These are phyloP conservation scores for Coniochaeta hoffmannii DNA, from an alignment of 2,329 filamentous ascomycete genomes.

Conservation along the genomic window DNA sequence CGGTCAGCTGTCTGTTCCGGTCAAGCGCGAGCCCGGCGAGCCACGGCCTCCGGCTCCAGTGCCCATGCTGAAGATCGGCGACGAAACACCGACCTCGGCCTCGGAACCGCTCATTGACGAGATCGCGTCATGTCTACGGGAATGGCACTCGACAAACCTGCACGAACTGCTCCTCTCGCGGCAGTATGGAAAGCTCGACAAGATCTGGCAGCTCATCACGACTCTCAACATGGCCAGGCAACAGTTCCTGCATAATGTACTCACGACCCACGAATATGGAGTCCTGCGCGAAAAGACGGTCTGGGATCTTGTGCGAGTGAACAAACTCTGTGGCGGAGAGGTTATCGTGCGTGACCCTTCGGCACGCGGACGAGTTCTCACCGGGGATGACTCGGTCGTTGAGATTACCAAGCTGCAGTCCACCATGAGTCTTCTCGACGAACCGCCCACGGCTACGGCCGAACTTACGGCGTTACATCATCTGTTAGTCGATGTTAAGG, in stretches of 20 bases:
- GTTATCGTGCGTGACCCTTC: slow-evolving; percentile 89
- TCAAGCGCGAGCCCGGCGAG: slow-evolving; percentile 55
- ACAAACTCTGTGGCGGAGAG: slow-evolving; percentile 88
- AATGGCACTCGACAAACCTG: slow-evolving; percentile 97
- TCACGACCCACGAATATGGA: slow-evolving; percentile 80
- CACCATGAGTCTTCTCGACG: slow-evolving; percentile 87
- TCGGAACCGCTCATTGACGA: slow-evolving; percentile 93
- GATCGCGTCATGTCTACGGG: slow-evolving; percentile 89
- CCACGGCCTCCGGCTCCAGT: slow-evolving; percentile 85
- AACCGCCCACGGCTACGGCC: slow-evolving; percentile 60
- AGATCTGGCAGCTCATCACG: slow-evolving; percentile 71
- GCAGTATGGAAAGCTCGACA: slow-evolving; percentile 74
- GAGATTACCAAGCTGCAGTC: slow-evolving; percentile 88
- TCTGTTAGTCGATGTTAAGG: slow-evolving; percentile 74
- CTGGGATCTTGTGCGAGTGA: slow-evolving; percentile 90
- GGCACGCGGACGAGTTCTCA: slow-evolving; percentile 77
- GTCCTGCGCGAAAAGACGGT: slow-evolving; percentile 79
- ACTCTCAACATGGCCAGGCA: slow-evolving; percentile 79
- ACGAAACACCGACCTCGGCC: slow-evolving; percentile 85
- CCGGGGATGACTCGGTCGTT: slow-evolving; percentile 86
- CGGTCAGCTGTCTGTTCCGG: slow-evolving; percentile 37
- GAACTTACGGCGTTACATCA: slow-evolving; percentile 73
- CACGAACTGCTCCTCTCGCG: slow-evolving; percentile 82
- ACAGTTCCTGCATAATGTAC: slow-evolving; percentile 87
- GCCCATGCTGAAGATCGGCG: slow-evolving; percentile 94